A percentile compares a stretch with the other conserved stretches of the same genome.
Conservation (phyloP, 805 yeast species). For the Cephaloascus fragrans region DNA sequence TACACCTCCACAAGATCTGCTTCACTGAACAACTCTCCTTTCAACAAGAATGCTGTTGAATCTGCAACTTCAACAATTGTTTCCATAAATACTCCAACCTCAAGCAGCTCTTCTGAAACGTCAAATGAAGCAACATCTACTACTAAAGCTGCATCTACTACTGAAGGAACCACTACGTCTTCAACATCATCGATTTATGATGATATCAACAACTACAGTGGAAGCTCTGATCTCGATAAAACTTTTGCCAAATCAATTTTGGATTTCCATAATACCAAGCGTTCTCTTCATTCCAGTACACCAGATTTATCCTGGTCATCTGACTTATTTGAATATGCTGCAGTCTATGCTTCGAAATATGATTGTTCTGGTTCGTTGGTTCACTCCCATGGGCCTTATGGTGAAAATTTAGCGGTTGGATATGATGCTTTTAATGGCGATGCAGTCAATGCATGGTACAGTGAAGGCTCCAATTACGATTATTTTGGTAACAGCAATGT, state of each 20-base stretch:
- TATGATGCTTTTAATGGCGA: conserved; percentile 16
- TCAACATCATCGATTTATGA: conserved; percentile 8
- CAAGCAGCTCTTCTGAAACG: neutral
- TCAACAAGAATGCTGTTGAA: no score
- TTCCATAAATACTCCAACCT: neutral
- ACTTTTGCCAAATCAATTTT: conserved; percentile 22
- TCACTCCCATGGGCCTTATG: conserved; percentile 32
- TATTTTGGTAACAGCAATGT: conserved; percentile 3
- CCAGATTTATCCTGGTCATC: conserved; percentile 23
- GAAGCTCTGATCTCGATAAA: conserved; percentile 6
- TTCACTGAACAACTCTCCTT: no score
- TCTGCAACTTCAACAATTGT: neutral
- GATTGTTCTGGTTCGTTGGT: conserved; percentile 23
- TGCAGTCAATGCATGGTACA: conserved; percentile 29
- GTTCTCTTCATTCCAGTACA: conserved; percentile 17
- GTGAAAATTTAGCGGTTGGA: conserved; percentile 36
- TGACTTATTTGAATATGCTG: conserved; percentile 21
- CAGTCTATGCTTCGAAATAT: conserved; percentile 19
- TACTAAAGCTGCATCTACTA: conserved; percentile 7
- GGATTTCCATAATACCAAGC: conserved; percentile 24
- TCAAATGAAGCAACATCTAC: conserved; percentile 8
- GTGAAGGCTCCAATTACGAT: conserved; percentile 22
- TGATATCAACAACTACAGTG: conserved; percentile 10
- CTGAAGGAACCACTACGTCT: conserved; percentile 11
- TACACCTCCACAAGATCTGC: no score